Percentiles rank a stretch among this genome's conserved stretches.
Conservation (phyloP, 129 eudicot species). For the Flaveria trinervia region DNA sequence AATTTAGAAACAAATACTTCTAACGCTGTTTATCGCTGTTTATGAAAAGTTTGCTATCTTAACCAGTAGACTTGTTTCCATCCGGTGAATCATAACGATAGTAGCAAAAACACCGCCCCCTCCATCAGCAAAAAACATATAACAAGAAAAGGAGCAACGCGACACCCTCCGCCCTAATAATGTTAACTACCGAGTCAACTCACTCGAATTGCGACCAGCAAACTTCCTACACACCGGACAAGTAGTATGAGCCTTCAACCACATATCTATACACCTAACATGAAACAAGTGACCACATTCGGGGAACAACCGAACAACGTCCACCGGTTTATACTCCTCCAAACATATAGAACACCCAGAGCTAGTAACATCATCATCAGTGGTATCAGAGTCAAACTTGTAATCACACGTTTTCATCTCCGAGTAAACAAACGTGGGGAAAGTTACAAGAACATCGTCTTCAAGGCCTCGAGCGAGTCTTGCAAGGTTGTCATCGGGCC, state of each 20-base stretch:
- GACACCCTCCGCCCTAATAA: no score
- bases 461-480: constrained; percentile 28
- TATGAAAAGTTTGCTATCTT: no score
- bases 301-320: constrained; percentile 42
- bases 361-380: background rate
- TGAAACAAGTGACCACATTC: constrained; percentile 53
- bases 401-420: constrained; percentile 11
- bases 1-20: no score
- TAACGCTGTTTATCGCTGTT: no score
- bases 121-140: no score
- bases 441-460: constrained; percentile 33
- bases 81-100: no score
- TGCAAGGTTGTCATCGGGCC: background rate
- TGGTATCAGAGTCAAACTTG: background rate
- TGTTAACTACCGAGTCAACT: background rate
- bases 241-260: constrained; percentile 49
- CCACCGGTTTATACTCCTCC: constrained; percentile 42
- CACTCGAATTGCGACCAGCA: background rate
- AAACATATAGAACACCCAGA: constrained; percentile 51
- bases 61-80: no score
- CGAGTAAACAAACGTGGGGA: constrained; percentile 37
- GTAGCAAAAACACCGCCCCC: no score
- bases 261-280: constrained; percentile 42
- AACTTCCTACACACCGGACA: constrained; percentile 54
- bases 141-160: no score